Percentiles rank a stretch among this genome's conserved stretches.
Conservation (phyloP, 345 rosid species). For the Geranium rotundifolium region DNA sequence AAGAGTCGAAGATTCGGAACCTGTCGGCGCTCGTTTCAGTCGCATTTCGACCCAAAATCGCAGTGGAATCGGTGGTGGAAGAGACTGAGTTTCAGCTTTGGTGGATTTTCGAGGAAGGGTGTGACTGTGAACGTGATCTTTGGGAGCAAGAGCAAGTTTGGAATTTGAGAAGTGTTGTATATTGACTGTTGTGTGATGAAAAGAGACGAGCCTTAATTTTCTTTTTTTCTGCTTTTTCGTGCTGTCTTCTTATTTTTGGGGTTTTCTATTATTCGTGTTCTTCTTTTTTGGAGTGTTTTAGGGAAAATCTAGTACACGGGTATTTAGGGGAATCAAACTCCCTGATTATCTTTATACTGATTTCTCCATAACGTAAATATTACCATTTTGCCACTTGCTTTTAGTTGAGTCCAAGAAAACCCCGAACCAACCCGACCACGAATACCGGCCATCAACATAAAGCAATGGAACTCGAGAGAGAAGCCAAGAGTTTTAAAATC, state of each 20-base stretch:
- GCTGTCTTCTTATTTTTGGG: neutral
- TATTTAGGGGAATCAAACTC: neutral
- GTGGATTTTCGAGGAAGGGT: neutral
- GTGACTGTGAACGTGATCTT: neutral
- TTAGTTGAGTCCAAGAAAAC: no score
- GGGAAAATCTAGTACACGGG: neutral
- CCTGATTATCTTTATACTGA: no score
- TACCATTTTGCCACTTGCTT: no score
- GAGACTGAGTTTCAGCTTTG: neutral
- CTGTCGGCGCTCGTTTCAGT: constrained; percentile 4
- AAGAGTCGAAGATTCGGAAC: constrained; percentile 26
- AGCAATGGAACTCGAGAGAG: no score
- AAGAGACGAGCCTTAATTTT: no score
- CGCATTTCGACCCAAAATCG: neutral
- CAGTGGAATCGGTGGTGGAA: neutral
- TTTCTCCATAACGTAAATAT: no score
- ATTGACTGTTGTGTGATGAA: neutral
- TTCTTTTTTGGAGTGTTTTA: neutral
- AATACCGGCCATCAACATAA: no score
- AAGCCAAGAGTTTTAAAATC: no score
- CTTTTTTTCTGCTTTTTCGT: no score
- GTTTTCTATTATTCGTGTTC: neutral
- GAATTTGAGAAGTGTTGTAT: neutral
- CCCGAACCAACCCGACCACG: no score
- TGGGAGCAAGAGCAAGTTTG: neutral